Conservation (phyloP, 805 yeast species). For the Torulaspora maleeae region DNA sequence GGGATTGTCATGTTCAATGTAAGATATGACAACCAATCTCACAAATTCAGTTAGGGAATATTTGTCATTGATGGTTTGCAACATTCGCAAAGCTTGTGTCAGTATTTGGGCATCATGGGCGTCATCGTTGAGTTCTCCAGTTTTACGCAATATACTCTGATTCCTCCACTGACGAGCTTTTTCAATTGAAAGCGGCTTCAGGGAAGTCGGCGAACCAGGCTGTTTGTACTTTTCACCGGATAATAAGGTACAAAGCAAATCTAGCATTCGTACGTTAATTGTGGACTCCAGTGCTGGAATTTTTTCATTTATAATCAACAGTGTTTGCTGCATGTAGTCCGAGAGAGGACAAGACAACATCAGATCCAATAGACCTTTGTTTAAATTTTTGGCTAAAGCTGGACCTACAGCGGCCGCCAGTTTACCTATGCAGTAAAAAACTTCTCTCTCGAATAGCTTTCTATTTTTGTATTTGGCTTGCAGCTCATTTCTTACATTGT, state of each 20-base stretch:
- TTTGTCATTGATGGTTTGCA: slow-evolving; percentile 68
- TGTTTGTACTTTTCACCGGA: slow-evolving; percentile 77
- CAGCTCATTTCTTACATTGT: slow-evolving; percentile 75
- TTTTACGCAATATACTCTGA: slow-evolving; percentile 65
- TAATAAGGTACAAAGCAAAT: slow-evolving; percentile 65
- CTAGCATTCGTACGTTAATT: slow-evolving; percentile 66
- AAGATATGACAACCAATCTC: slow-evolving; percentile 73
- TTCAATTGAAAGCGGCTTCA: slow-evolving; percentile 53
- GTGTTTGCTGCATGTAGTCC: slow-evolving; percentile 73
- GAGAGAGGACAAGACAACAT: slow-evolving; percentile 79
- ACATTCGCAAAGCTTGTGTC: slow-evolving; percentile 72
- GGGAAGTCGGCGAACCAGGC: slow-evolving; percentile 79
- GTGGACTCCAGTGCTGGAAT: slow-evolving; percentile 76
- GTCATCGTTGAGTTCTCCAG: slow-evolving; percentile 44
- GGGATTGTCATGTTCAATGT: slow-evolving; percentile 74
- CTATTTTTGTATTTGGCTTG: slow-evolving; percentile 47
- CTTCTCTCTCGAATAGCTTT: slow-evolving; percentile 75
- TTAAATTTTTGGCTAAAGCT: slow-evolving; percentile 82
- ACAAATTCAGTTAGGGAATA: slow-evolving; percentile 84
- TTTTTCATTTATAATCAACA: slow-evolving; percentile 59
- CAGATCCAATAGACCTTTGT: slow-evolving; percentile 72
- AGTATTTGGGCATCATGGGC: slow-evolving; percentile 49
- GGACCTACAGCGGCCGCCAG: slow-evolving; percentile 88
- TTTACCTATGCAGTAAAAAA: slow-evolving; percentile 84
- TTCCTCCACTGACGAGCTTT: slow-evolving; percentile 76